Evolutionary conservation across 345 rosid species (phyloP).

Genomic region (Eutrema japonicum): DNA sequence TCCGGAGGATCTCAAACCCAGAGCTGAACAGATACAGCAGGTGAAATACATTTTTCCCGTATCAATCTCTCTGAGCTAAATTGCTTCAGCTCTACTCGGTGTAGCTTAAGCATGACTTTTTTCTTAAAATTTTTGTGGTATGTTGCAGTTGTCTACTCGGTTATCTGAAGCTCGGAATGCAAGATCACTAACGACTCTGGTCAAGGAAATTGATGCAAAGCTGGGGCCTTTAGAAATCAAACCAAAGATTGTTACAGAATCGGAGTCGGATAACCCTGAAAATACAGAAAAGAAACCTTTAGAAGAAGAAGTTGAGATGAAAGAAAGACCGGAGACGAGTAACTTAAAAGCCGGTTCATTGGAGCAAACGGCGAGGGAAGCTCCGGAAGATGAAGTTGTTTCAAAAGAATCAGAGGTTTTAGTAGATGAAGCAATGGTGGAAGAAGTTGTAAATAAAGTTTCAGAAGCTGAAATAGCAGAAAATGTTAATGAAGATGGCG

Average conservation of each 20-base stretch:
- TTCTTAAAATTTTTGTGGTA: neutral
- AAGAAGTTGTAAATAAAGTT: constrained; percentile 29
- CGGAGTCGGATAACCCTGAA: constrained; percentile 11
- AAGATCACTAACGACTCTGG: constrained; percentile 56
- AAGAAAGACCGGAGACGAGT: constrained; percentile 22
- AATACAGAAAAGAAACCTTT: constrained; percentile 21
- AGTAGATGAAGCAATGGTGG: constrained; percentile 18
- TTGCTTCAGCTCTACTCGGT: neutral
- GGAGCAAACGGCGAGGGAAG: constrained; percentile 21
- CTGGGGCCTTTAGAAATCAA: constrained; percentile 58
- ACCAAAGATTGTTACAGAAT: constrained; percentile 25
- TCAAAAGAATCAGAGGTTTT: constrained; percentile 24
- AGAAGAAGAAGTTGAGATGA: constrained; percentile 37
- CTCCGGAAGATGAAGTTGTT: constrained; percentile 14
- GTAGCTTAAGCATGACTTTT: constrained; percentile 4
- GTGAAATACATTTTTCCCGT: constrained; percentile 28
- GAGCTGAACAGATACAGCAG: constrained; percentile 63
- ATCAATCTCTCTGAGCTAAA: constrained; percentile 8
- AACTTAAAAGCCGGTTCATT: neutral
- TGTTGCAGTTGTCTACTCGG: constrained; percentile 56
- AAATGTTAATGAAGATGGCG: constrained; percentile 35
- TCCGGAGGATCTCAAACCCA: constrained; percentile 53
- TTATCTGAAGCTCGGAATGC: constrained; percentile 54
- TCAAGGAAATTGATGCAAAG: constrained; percentile 73
- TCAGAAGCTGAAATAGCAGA: constrained; percentile 43